Evolutionary conservation across 2,329 filamentous ascomycete species (phyloP).

Genomic region (Talaromyces marneffei): DNA sequence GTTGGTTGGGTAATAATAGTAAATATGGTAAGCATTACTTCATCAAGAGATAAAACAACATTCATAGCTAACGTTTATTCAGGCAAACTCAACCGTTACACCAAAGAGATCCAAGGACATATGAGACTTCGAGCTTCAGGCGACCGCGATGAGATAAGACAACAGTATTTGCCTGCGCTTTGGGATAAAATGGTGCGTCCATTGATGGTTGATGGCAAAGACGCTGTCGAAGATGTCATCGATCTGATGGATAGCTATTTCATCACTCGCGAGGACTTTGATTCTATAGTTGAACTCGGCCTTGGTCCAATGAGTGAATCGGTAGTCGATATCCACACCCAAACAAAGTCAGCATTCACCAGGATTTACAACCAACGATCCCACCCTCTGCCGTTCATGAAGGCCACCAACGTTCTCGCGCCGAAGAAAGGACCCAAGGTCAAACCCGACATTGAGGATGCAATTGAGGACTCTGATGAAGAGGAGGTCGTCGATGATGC

Average conservation of each 20-base stretch:
- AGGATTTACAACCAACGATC: constrained; percentile 79
- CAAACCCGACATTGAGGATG: constrained; percentile 90
- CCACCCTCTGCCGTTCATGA: constrained; percentile 94
- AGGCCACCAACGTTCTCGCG: constrained; percentile 69
- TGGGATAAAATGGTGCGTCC: constrained; percentile 75
- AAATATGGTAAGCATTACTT: constrained; percentile 57
- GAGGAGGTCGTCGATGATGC: constrained; percentile 53
- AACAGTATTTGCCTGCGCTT: constrained; percentile 85
- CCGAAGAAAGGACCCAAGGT: constrained; percentile 67
- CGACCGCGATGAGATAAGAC: constrained; percentile 86
- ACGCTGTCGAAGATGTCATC: constrained; percentile 75
- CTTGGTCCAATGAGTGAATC: constrained; percentile 77
- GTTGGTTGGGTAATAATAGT: constrained; percentile 94
- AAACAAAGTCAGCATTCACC: constrained; percentile 86
- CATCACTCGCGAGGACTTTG: constrained; percentile 89
- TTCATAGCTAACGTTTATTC: constrained; percentile 17
- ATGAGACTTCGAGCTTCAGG: constrained; percentile 89
- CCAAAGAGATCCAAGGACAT: constrained; percentile 94
- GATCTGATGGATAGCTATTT: constrained; percentile 96
- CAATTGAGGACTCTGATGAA: constrained; percentile 83
- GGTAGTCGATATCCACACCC: constrained; percentile 68
- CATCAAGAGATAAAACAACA: neutral
- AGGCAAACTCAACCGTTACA: constrained; percentile 65
- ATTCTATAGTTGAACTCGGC: constrained; percentile 84
- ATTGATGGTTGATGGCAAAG: constrained; percentile 72